Evolutionary conservation across 352 stramenopile species (phyloP).

Genomic region (Phytophthora sojae): DNA sequence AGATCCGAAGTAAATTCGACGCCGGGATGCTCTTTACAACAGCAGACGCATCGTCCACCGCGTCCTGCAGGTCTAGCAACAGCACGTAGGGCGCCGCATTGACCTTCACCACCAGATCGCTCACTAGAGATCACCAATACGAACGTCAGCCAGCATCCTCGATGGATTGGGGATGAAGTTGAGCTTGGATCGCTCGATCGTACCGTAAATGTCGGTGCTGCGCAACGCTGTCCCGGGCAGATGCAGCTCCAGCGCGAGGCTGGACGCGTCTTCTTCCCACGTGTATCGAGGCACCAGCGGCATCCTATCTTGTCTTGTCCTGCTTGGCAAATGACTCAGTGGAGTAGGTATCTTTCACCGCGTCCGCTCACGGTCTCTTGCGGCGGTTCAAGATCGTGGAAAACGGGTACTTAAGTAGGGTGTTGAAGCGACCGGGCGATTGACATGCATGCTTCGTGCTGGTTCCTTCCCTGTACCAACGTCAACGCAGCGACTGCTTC

Average conservation of each 20-base stretch:
- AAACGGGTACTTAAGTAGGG: neutral
- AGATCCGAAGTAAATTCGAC: slow-evolving; percentile 55
- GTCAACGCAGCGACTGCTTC: slow-evolving; percentile 3
- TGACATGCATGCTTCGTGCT: neutral
- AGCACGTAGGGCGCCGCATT: slow-evolving; percentile 82
- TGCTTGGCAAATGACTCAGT: neutral
- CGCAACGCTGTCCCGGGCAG: slow-evolving; percentile 58
- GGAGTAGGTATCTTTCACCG: slow-evolving; percentile 23
- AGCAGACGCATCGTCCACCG: slow-evolving; percentile 59
- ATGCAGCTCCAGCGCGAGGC: slow-evolving; percentile 59
- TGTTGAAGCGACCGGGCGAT: neutral
- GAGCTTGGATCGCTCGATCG: neutral
- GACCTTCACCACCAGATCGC: slow-evolving; percentile 82
- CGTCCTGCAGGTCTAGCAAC: slow-evolving; percentile 68
- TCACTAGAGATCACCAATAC: slow-evolving; percentile 46
- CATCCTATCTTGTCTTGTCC: slow-evolving; percentile 43
- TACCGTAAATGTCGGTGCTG: slow-evolving; percentile 78
- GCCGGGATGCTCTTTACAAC: slow-evolving; percentile 54
- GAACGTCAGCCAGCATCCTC: neutral
- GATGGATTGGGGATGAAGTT: neutral
- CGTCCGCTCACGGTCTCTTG: slow-evolving; percentile 8
- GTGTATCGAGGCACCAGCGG: slow-evolving; percentile 69
- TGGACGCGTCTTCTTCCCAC: slow-evolving; percentile 67
- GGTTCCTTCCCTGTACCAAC: neutral
- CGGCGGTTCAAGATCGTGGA: slow-evolving; percentile 30